phyloP scores from a whole-genome alignment of 129 eudicot genomes.

The Flaveria sonorensis region DNA sequence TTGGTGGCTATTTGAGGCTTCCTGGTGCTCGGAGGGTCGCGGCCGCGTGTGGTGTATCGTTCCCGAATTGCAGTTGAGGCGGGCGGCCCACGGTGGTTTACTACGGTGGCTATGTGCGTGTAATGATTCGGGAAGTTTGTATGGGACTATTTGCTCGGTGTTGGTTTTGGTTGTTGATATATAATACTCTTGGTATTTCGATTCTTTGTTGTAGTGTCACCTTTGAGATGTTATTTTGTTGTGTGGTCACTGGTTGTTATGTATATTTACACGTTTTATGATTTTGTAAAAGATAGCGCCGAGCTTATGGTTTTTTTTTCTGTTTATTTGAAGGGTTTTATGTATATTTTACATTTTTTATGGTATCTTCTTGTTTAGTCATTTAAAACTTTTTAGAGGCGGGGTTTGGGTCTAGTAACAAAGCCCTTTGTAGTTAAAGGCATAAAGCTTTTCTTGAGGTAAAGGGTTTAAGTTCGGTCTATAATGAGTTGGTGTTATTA shows the following conservation, averaged over 20 bases:
- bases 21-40: slow-evolving; percentile 40
- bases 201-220: slow-evolving; percentile 6
- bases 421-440: too few relatives aligned
- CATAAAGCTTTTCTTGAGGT: too few relatives aligned
- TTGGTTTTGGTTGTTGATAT: neutral
- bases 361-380: too few relatives aligned
- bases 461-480: too few relatives aligned
- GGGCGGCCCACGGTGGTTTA: neutral
- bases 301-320: neutral
- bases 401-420: too few relatives aligned
- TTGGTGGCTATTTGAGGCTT: slow-evolving; percentile 34
- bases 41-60: slow-evolving; percentile 23
- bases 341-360: too few relatives aligned
- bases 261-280: too few relatives aligned
- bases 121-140: slow-evolving; percentile 4
- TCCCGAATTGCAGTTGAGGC: slow-evolving; percentile 29
- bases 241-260: neutral
- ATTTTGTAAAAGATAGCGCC: slow-evolving; percentile 6
- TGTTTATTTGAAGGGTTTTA: too few relatives aligned
- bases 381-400: too few relatives aligned
- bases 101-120: slow-evolving; percentile 10
- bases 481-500: too few relatives aligned
- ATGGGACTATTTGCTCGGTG: neutral
- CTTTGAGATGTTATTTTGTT: neutral
- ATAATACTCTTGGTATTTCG: neutral